phyloP scores from a whole-genome alignment of 768 basidiomycete species.

The Calocybe gangraenosa region DNA sequence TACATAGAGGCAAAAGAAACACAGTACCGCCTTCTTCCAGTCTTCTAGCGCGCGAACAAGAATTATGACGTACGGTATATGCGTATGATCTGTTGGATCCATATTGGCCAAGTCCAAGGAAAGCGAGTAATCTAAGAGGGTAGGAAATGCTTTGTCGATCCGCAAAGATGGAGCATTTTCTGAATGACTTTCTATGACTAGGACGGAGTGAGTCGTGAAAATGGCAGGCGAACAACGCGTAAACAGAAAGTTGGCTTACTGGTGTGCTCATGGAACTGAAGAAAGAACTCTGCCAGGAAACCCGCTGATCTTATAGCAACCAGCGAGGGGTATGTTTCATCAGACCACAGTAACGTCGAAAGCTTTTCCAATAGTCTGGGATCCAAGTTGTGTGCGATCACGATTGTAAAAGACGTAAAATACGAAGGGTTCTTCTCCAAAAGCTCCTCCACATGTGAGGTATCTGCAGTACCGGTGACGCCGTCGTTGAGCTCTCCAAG shows the following conservation, averaged over 20 bases:
- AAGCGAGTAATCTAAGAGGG: slow-evolving; percentile 67
- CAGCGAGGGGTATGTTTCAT: slow-evolving; percentile 57
- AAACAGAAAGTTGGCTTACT: slow-evolving; percentile 41
- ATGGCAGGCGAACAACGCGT: background rate
- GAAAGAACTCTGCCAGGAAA: slow-evolving; percentile 83
- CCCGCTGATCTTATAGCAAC: slow-evolving; percentile 82
- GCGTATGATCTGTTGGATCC: slow-evolving; percentile 87
- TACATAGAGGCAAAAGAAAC: background rate
- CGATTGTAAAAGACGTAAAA: slow-evolving; percentile 64
- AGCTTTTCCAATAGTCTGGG: slow-evolving; percentile 51
- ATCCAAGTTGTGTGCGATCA: slow-evolving; percentile 82
- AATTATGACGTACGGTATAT: slow-evolving; percentile 88
- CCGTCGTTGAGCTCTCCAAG: slow-evolving; percentile 85
- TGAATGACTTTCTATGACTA: slow-evolving; percentile 88
- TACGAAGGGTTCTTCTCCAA: slow-evolving; percentile 52
- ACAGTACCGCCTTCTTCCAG: slow-evolving; percentile 72
- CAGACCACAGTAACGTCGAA: slow-evolving; percentile 64
- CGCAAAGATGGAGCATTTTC: slow-evolving; percentile 73
- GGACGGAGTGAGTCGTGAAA: background rate
- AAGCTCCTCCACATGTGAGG: slow-evolving; percentile 50
- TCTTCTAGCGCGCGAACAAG: slow-evolving; percentile 78
- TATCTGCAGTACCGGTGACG: slow-evolving; percentile 68
- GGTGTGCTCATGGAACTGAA: slow-evolving; percentile 87
- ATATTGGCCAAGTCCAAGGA: slow-evolving; percentile 70
- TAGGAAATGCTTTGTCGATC: slow-evolving; percentile 86